Evolutionary conservation across 2,329 filamentous ascomycete genomes (phyloP).

Genomic region (Neophaeococcomyces mojaviensis): DNA sequence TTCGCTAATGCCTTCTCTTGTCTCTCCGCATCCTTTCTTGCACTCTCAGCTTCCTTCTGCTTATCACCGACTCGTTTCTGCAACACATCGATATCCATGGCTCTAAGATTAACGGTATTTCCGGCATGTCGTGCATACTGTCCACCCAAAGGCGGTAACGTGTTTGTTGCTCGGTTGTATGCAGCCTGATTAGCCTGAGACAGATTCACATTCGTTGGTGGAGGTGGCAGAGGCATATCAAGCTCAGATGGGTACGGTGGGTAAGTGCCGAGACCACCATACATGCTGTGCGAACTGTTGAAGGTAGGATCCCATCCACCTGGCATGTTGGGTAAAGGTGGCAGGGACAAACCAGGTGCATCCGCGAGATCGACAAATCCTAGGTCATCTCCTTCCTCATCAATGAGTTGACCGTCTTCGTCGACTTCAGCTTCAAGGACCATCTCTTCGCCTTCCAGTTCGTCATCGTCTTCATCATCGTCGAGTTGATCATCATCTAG

Average conservation of each 20-base stretch:
- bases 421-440: conserved; percentile 6
- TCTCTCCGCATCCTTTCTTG: conserved; percentile 59
- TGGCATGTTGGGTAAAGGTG: conserved; percentile 2
- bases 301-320: conserved; percentile 6
- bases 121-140: conserved; percentile 24
- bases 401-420: not conserved
- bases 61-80: conserved; percentile 33
- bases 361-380: conserved; percentile 4
- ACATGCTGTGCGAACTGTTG: conserved; percentile 9
- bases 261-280: not conserved
- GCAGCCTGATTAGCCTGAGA: conserved; percentile 23
- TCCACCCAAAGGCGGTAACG: conserved; percentile 25
- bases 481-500: conserved; percentile 14
- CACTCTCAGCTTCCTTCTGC: conserved; percentile 60
- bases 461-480: conserved; percentile 17
- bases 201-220: not conserved
- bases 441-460: conserved; percentile 6
- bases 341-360: conserved; percentile 1
- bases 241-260: not conserved
- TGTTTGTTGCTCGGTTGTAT: conserved; percentile 31
- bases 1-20: conserved; percentile 35
- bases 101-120: conserved; percentile 26
- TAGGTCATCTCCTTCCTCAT: not conserved
- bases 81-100: conserved; percentile 35
- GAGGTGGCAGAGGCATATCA: not conserved